Conservation (phyloP, 139 green algal species). For the Limnomonas spitsbergensis region DNA sequence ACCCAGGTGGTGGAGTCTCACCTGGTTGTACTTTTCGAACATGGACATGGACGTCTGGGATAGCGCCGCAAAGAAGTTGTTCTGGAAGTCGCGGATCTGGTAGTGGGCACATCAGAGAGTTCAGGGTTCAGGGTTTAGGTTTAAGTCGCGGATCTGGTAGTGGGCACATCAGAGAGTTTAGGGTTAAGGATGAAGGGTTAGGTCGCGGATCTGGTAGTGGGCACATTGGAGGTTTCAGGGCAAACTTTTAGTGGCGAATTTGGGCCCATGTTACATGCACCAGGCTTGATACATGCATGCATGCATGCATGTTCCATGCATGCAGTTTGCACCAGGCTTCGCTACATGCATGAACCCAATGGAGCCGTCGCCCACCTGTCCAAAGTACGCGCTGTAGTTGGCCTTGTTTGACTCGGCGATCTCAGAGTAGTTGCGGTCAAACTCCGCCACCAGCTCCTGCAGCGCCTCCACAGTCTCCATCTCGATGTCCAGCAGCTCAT, state of each 20-base stretch:
- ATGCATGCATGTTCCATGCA: too few species aligned
- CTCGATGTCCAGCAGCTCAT: slow-evolving; percentile 65
- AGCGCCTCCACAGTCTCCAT: slow-evolving; percentile 61
- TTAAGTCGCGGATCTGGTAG: slow-evolving; percentile 63
- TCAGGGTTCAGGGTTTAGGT: too few species aligned
- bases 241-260: too few species aligned
- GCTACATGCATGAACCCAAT: too few species aligned
- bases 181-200: too few species aligned
- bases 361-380: slow-evolving; percentile 40
- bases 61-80: slow-evolving; percentile 53
- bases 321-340: too few species aligned
- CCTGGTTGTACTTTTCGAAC: slow-evolving; percentile 64
- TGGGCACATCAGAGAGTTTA: too few species aligned
- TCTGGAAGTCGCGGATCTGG: slow-evolving; percentile 67
- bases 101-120: too few species aligned
- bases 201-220: slow-evolving; percentile 55
- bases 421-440: slow-evolving; percentile 72
- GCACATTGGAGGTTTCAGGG: too few species aligned
- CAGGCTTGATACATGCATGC: too few species aligned
- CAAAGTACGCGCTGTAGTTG: slow-evolving; percentile 68
- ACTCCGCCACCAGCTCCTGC: slow-evolving; percentile 65
- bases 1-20: slow-evolving; percentile 17
- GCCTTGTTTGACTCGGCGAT: slow-evolving; percentile 66
- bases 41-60: slow-evolving; percentile 39
- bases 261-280: too few species aligned